Conservation (phyloP, 2,329 filamentous ascomycete species). For the Fusarium transvaalense region DNA sequence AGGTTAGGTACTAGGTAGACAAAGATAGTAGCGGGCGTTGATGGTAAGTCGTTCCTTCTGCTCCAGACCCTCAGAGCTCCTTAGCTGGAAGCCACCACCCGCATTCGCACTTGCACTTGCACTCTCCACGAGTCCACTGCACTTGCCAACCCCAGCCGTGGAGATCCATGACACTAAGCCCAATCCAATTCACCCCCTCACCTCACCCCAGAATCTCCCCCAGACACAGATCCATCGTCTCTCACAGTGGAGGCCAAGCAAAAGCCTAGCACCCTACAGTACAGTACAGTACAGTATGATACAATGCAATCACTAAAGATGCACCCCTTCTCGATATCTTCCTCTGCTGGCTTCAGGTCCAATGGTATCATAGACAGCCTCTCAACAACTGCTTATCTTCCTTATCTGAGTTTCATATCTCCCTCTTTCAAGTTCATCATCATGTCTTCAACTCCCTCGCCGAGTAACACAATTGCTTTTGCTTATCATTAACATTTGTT, state of each 20-base stretch:
- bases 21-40: constrained; percentile 12
- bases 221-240: constrained; percentile 28
- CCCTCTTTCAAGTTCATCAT: background rate
- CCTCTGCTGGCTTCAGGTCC: background rate
- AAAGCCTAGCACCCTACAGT: background rate
- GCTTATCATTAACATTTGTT: constrained; percentile 28
- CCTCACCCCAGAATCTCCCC: constrained; percentile 34
- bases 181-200: constrained; percentile 11
- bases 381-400: constrained; percentile 29
- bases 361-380: constrained; percentile 2
- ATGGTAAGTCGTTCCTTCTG: background rate
- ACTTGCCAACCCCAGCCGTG: constrained; percentile 4
- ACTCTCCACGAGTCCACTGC: background rate
- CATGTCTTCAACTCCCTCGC: constrained; percentile 32
- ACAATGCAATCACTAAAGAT: constrained; percentile 9
- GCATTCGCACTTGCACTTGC: constrained; percentile 6
- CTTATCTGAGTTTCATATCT: constrained; percentile 34
- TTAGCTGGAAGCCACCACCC: constrained; percentile 31
- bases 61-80: background rate
- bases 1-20: background rate
- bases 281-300: too few species aligned
- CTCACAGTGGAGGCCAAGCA: constrained; percentile 4
- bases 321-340: constrained; percentile 23
- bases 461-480: constrained; percentile 25
- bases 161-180: constrained; percentile 11